Evolutionary conservation across 345 rosid species (phyloP), one percentile per base, ranked within the genome.

Genomic region (Psidium guajava): DNA sequence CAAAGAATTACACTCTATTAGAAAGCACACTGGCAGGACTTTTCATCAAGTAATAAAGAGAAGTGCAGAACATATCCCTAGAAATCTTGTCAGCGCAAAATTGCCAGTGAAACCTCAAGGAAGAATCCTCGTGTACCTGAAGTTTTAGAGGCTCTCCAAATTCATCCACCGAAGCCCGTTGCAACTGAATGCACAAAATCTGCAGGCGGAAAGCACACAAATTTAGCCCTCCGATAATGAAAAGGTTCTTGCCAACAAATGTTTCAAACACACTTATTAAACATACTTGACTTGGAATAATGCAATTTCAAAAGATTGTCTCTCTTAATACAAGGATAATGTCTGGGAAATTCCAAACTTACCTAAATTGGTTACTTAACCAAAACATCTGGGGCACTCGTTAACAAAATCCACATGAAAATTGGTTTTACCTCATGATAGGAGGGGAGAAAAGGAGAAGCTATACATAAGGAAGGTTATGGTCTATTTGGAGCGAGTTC

Each of bases 111-210:
- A 84, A 82, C 57, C 56, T 50, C 42, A 82, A 82, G 82, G 59
- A 25, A 14, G 27, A 82, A 81, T 82, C 75, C 21, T 86, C 25
- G 42, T 49, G n/a, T 87, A 95, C 99, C 97, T 90, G 87, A 59
- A 94, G 92, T 91, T 97, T 97, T 52, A 91, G 87, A 12, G 90
- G 89, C 82, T 95, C 96, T 84, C 98, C 98, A 57, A 86, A 89
- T 89, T 55, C 91, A 90, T 91, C 90, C 32, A 92, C 81, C 1
- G 94, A 90, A 89, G 90, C 98, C 52, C 97, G 94, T 86, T 95
- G 95, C 86, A 95, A 86, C 82, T 97, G 98, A 92, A 97, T 84
- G 91, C 97, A 95, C 28, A 97, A 90, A 87, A 95, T 94, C 99
- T 97, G 97, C 83, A 88, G 82, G 86, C 55, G 82, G 75, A 86